Base-by-base conservation (phyloP, 78 protist genomes). In the Protostelium mycophagum region DNA sequence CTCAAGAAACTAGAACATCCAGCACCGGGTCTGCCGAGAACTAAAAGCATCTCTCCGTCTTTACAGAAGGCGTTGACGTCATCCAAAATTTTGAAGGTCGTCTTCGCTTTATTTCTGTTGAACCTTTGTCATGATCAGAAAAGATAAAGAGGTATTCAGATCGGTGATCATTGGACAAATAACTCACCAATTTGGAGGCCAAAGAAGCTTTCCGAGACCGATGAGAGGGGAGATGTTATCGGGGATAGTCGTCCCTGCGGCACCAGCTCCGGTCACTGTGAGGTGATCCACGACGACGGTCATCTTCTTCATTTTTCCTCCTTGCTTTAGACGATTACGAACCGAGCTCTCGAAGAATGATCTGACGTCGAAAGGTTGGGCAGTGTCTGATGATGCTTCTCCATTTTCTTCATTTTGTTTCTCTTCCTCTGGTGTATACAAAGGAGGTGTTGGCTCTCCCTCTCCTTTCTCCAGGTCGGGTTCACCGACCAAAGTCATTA, bases 21-120 rank as follows among this genome's bases (percentile, higher is more conserved):
- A 91, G 93, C 83, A 35, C 93, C 93, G 83, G 93, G 93, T 38
- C 93, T 63, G 85, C 93, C 92, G 35, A 90, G 51, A 34, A 90
- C 92, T 51, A 90, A 84, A 28, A 90, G 39, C 92, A 90, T 90
- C 34, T 88, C 73, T 25, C 94, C 94, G 39, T 92, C 94, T 51
- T 86, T 88, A 38, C 90, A 85, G 88, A 89, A 92, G 35, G 86
- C 86, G 39, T 31, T 85, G 1, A 92, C 90, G 29, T 92, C 88
- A 34, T 88, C 87, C 38, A 92, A 39, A 88, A 92, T 92, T 83
- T 92, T 87, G 34, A 92, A 92, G 31, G 87, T 88, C 36, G 94
- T n/a, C n/a, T n/a, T 85, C 35, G 88, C 90, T 28, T 73, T 28
- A 5, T 39, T 34, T 37, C 16, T 5, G 34, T 85, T 88, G 73